A percentile compares a stretch with the other conserved stretches of the same genome.
phyloP scores from a whole-genome alignment of 108 stramenopile species.

The Nannochloropsis granulata region DNA sequence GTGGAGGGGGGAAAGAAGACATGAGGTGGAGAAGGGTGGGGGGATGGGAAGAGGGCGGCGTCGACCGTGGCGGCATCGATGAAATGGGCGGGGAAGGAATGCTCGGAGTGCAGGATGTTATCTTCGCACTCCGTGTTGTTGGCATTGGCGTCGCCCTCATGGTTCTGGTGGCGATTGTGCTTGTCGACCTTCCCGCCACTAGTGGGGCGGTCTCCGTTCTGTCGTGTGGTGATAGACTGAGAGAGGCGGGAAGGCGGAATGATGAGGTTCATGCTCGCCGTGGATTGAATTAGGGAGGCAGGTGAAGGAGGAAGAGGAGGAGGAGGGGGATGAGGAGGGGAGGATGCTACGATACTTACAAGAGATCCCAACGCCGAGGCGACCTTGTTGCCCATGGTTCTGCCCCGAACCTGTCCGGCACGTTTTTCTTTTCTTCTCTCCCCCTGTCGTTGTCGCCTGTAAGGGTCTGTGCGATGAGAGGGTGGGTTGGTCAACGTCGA shows the following conservation, averaged over 20 bases:
- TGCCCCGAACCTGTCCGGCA: no score
- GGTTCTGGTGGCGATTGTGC: background rate
- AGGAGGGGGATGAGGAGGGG: no score
- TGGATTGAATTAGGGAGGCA: background rate
- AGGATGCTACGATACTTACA: no score
- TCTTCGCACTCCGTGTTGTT: background rate
- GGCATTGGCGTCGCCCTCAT: background rate
- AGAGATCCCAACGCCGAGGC: no score
- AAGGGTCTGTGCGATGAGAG: no score
- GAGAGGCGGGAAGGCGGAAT: background rate
- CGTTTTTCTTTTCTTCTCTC: no score
- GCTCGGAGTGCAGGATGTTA: background rate
- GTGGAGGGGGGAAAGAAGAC: no score
- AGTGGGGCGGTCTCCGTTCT: background rate
- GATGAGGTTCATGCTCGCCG: background rate
- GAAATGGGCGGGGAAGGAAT: background rate
- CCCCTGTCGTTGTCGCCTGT: no score
- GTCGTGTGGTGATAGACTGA: background rate
- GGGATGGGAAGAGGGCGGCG: background rate
- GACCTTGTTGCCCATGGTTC: no score
- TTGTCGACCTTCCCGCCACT: background rate
- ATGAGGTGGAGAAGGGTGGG: background rate
- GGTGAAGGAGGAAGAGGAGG: no score
- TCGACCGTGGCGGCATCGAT: background rate
- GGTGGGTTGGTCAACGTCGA: no score